Evolutionary conservation across 306 rosid species (phyloP), one percentile per base, ranked within the genome.

Genomic region (Acacia melanoxylon): DNA sequence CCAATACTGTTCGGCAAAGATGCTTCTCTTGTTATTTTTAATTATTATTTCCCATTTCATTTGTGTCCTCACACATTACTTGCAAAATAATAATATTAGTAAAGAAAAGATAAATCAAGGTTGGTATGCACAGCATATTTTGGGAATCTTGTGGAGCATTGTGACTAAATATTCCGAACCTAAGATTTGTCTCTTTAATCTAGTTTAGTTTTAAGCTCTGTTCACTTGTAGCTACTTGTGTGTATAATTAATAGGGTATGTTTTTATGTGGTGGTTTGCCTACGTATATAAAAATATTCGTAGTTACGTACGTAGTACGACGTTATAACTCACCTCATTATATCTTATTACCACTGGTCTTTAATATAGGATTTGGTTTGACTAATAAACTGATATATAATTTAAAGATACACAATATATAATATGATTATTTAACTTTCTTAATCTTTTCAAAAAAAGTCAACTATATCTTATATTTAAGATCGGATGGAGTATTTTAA

Each of bases 401-500:
- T 27, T 0, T 1, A 1, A 27, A 0, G 0, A 27, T 0, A 1
- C 0, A 27, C 29, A 27, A 27, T 27, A 27, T 27, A 0, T 27
- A 0, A 27, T 27, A 27, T 27, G 0, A 27, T 0, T 0, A 1
- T 0, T 1, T 1, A 0, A 27, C 29, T 0, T 0, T 27, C 0
- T 1, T 27, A 27, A 0, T 27, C 0, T 33, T 33, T 33, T 33
- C 5, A 1, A n/a, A n/a, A n/a, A n/a, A n/a, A n/a, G n/a, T n/a
- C n/a, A n/a, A n/a, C n/a, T n/a, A n/a, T n/a, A n/a, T n/a, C n/a
- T n/a, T n/a, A n/a, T n/a, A n/a, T n/a, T n/a, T n/a, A n/a, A n/a
- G n/a, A n/a, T n/a, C n/a, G n/a, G n/a, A n/a, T n/a, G n/a, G n/a
- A 31, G 3, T 31, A 31, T 31, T 31, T 31, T 31, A 31, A 31